Evolutionary conservation across 202 grass and related monocot species (phyloP).

Genomic region (Eragrostis tef): DNA sequence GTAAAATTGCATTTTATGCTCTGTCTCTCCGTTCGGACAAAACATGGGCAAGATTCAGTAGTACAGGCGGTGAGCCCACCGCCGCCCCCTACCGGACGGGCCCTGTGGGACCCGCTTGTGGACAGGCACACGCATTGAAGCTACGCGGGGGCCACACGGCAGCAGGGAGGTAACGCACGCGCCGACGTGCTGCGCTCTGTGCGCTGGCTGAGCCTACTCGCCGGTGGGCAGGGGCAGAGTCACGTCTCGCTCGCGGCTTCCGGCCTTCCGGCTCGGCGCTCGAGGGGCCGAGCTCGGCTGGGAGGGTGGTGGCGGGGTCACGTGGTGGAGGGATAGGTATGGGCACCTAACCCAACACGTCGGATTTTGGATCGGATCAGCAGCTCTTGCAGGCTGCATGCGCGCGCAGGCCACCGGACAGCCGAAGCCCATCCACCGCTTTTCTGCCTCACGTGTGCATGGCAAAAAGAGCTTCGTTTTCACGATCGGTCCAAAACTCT

Average conservation of each 20-base stretch:
- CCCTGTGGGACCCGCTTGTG: not conserved
- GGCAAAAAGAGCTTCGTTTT: not conserved
- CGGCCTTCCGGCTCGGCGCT: not conserved
- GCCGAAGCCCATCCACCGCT: not conserved
- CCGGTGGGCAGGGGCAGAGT: not conserved
- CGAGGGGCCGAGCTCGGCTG: not conserved
- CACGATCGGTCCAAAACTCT: not conserved
- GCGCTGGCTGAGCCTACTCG: not conserved
- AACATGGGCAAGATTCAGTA: not conserved
- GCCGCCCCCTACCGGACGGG: not conserved
- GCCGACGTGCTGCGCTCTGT: not conserved
- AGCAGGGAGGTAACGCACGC: not conserved
- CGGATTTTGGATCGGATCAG: conserved; percentile 30
- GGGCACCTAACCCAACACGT: conserved; percentile 47
- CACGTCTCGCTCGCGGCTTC: not conserved
- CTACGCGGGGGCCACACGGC: conserved; percentile 18
- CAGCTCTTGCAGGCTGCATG: no score
- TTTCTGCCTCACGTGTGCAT: not conserved
- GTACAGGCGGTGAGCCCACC: not conserved
- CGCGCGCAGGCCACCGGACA: not conserved
- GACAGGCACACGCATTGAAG: not conserved
- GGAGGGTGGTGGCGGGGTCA: conserved; percentile 10
- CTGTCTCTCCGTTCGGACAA: not conserved
- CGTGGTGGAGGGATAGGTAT: conserved; percentile 37
- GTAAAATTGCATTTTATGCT: accelerated